A percentile compares a stretch with the other conserved stretches of the same genome.
Evolutionary conservation across 2,329 filamentous ascomycete species (phyloP).

Genomic region (Fusarium sp.): DNA sequence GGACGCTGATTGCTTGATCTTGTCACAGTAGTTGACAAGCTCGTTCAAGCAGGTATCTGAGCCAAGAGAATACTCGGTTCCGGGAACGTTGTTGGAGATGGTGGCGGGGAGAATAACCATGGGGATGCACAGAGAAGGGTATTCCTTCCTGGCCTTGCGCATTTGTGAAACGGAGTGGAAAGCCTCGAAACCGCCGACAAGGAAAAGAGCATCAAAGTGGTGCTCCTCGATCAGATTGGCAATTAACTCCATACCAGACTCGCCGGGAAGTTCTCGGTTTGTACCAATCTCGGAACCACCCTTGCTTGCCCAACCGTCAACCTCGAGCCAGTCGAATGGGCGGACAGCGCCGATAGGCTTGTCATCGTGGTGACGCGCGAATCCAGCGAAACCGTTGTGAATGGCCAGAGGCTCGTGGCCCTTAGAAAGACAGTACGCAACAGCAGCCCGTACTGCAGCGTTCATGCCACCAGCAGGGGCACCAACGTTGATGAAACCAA

Average conservation of each 20-base stretch:
- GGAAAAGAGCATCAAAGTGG: constrained; percentile 89
- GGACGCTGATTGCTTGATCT: constrained; percentile 95
- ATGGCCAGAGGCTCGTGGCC: constrained; percentile 95
- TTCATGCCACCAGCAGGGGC: constrained; percentile 99
- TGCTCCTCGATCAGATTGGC: constrained; percentile 86
- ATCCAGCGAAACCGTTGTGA: constrained; percentile 95
- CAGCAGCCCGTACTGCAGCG: constrained; percentile 89
- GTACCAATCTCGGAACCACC: constrained; percentile 98
- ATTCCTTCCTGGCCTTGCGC: constrained; percentile 79
- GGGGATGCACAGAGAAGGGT: constrained; percentile 89
- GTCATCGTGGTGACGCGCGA: constrained; percentile 89
- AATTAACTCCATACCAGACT: constrained; percentile 83
- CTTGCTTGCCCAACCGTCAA: constrained; percentile 94
- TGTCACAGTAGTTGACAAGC: constrained; percentile 93
- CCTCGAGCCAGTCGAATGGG: constrained; percentile 90
- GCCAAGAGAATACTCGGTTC: constrained; percentile 95
- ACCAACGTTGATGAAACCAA: constrained; percentile 96
- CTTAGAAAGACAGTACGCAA: constrained; percentile 89
- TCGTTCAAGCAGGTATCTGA: constrained; percentile 98
- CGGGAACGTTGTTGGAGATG: constrained; percentile 97
- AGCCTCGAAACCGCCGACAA: constrained; percentile 95
- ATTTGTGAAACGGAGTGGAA: constrained; percentile 93
- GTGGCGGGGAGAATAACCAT: constrained; percentile 94
- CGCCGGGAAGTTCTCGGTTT: constrained; percentile 89
- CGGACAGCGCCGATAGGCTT: constrained; percentile 84